Evolutionary conservation across 179 eudicot species (phyloP), one percentile per base, ranked within the genome.

Genomic region (Dionaea muscipula): DNA sequence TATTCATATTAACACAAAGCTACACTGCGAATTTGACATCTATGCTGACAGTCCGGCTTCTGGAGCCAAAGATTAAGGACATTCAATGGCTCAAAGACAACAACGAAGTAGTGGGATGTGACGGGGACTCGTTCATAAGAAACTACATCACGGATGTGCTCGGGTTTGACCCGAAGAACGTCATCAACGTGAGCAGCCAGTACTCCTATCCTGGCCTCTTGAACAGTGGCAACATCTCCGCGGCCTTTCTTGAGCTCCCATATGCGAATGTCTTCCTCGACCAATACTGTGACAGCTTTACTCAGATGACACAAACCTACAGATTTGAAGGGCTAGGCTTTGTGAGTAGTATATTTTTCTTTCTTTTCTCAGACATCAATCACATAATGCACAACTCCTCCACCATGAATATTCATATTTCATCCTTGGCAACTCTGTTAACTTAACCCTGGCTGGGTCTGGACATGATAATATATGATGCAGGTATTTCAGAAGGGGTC

Each of bases 1-100:
- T 76, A n/a, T 18, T 77, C 0, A 54, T 77, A n/a, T 56, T 78
- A 20, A 62, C 67, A 8, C 69, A 66, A 43, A 74, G 79, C 44
- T 78, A 78, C 41, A 78, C 79, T 8, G 82, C 82, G 3, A 74
- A 62, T 51, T 67, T 77, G 0, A 51, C 72, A 22, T 73, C 76
- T 50, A 73, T 77, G 82, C 73, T 77, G 26, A 77, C 82, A 0
- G 75, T 61, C 16, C 63, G 41, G 11, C 60, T 62, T 22, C 68
- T 77, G 2, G 69, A 59, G 33, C 78, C 75, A 11, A 73, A 40
- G 21, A 25, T 64, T 1, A 35, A 48, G 5, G 66, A 73, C 22
- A 24, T 68, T 1, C 74, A 68, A 59, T 51, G 56, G 40, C 50
- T 77, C 4, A 49, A 46, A 48, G 51, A 60, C 25, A 56, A 21